A percentile compares a stretch with the other conserved stretches of the same genome.
Evolutionary conservation across 2,329 filamentous ascomycete genomes (phyloP).

Genomic region (Penicillium brasilianum): DNA sequence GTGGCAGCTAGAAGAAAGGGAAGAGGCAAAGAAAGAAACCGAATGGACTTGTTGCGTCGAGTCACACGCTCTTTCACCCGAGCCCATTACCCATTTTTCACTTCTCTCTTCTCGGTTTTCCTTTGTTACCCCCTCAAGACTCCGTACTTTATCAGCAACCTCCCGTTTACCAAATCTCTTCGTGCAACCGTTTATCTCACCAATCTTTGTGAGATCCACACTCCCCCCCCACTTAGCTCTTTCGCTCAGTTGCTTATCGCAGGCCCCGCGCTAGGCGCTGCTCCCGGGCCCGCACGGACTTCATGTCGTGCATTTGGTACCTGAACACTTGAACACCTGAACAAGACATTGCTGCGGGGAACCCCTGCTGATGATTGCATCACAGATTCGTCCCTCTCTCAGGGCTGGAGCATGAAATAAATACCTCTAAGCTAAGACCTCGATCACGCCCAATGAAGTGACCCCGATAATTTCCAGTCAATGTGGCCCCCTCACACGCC

Average conservation of each 20-base stretch:
- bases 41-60: not conserved
- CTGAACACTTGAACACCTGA: conserved; percentile 16
- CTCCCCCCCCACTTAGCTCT: conserved; percentile 28
- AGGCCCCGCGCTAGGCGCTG: conserved; percentile 37
- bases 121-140: no score
- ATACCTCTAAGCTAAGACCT: not conserved
- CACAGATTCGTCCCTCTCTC: no score
- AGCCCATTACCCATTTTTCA: no score
- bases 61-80: not conserved
- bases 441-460: not conserved
- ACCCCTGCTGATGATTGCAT: no score
- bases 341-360: not conserved
- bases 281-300: conserved; percentile 26
- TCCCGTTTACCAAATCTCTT: conserved; percentile 30
- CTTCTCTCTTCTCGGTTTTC: no score
- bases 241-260: conserved; percentile 38
- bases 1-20: not conserved
- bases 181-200: conserved; percentile 34
- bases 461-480: conserved; percentile 1
- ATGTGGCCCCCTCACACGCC: no score
- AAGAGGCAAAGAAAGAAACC: conserved; percentile 2
- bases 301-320: conserved; percentile 23
- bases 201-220: not conserved
- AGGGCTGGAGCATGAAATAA: not conserved
- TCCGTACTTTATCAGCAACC: conserved; percentile 3